phyloP scores from a whole-genome alignment of 495 filamentous ascomycete species.

The Aspergillus homomorphus region DNA sequence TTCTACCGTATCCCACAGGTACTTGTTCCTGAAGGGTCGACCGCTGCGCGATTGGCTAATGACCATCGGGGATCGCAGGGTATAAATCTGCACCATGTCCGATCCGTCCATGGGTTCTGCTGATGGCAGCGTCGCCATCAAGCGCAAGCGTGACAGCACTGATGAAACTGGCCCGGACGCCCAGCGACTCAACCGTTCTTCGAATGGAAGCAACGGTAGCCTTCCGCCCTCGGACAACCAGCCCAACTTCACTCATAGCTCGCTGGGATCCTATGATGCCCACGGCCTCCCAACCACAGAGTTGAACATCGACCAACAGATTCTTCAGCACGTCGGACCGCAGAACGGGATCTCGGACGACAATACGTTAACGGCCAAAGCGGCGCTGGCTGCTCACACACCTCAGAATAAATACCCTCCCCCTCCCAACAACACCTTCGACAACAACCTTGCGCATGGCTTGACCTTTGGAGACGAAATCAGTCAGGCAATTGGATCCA shows the following conservation, averaged over 20 bases:
- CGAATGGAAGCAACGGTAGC: slow-evolving; percentile 47
- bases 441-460: slow-evolving; percentile 41
- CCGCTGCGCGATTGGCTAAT: slow-evolving; percentile 23
- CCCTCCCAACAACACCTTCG: slow-evolving; percentile 41
- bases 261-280: slow-evolving; percentile 38
- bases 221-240: slow-evolving; percentile 36
- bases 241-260: slow-evolving; percentile 38
- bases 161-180: slow-evolving; percentile 43
- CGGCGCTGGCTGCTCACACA: slow-evolving; percentile 44
- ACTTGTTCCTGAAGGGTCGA: background rate
- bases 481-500: slow-evolving; percentile 36
- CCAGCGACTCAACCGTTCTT: slow-evolving; percentile 44
- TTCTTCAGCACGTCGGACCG: slow-evolving; percentile 47
- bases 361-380: slow-evolving; percentile 46
- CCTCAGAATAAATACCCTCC: slow-evolving; percentile 46
- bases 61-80: background rate
- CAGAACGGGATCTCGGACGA: slow-evolving; percentile 49
- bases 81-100: slow-evolving; percentile 31
- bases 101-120: slow-evolving; percentile 41
- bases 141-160: slow-evolving; percentile 46
- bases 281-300: slow-evolving; percentile 41
- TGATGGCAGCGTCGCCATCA: slow-evolving; percentile 36
- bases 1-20: slow-evolving; percentile 5
- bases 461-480: slow-evolving; percentile 47
- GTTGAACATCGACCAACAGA: slow-evolving; percentile 48